Evolutionary conservation across 345 rosid species (phyloP).

Genomic region (Eucalyptus marginata): DNA sequence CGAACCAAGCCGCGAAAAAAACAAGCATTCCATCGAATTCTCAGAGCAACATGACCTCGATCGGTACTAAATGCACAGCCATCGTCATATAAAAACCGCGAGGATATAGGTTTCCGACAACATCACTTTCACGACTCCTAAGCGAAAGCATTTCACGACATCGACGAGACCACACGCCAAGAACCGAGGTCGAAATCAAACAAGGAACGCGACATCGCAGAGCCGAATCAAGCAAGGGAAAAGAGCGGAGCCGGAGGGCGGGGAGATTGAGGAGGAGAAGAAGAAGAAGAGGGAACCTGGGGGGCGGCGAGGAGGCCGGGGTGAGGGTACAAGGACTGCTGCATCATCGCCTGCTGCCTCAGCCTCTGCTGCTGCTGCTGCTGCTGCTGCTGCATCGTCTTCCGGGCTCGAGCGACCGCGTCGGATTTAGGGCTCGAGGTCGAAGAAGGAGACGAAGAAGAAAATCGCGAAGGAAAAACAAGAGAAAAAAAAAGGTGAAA

Average conservation of each 20-base stretch:
- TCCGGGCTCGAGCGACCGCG: background rate
- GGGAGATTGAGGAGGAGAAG: background rate
- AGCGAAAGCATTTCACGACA: background rate
- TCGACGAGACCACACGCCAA: background rate
- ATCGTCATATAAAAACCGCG: background rate
- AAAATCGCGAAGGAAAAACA: background rate
- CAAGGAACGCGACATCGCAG: background rate
- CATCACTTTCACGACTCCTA: background rate
- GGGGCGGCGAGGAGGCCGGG: slow-evolving; percentile 40
- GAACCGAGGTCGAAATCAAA: background rate
- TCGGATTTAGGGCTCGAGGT: background rate
- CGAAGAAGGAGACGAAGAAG: background rate
- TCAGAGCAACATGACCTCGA: background rate
- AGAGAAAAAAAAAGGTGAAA: background rate
- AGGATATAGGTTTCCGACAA: background rate
- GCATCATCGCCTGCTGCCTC: slow-evolving; percentile 53
- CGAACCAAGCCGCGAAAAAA: background rate
- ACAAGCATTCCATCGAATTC: background rate
- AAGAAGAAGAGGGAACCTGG: slow-evolving; percentile 22
- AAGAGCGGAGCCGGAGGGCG: background rate
- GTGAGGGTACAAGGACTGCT: slow-evolving; percentile 34
- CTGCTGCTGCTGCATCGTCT: slow-evolving; percentile 12
- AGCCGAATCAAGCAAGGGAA: background rate
- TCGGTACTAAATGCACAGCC: background rate
- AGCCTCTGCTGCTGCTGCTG: slow-evolving; percentile 57